Evolutionary conservation across 164 flowering plant genomes (phyloP).

Genomic region (Paratinospora sagittata): DNA sequence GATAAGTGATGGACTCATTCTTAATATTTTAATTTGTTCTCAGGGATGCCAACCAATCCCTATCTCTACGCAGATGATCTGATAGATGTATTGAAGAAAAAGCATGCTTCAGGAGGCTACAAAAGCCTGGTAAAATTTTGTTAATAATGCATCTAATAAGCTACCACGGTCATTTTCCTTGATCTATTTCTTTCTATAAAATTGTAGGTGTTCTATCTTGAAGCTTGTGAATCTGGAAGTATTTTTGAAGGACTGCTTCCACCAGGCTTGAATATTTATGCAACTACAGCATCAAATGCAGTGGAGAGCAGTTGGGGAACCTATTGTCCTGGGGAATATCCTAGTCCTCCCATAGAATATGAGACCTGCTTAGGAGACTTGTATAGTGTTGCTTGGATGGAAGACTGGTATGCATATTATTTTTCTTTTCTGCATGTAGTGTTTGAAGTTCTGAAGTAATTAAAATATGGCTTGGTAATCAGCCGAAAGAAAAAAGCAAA

Average conservation of each 20-base stretch:
- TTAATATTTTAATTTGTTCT: neutral
- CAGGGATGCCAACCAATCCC: conserved; percentile 59
- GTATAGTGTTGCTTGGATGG: conserved; percentile 95
- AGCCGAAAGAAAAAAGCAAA: neutral
- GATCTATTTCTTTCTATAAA: neutral
- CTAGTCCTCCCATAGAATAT: conserved; percentile 70
- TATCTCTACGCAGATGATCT: conserved; percentile 49
- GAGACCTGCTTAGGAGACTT: conserved; percentile 88
- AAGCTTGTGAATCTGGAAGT: conserved; percentile 96
- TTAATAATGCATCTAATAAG: neutral
- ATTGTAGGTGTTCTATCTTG: conserved; percentile 75
- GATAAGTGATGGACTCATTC: neutral
- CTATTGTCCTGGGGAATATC: conserved; percentile 74
- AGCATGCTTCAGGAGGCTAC: conserved; percentile 51
- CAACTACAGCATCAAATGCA: conserved; percentile 86
- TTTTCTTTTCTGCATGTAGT: neutral
- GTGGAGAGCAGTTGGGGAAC: conserved; percentile 88
- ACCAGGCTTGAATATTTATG: conserved; percentile 70
- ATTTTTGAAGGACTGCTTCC: conserved; percentile 92
- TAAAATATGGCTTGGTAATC: neutral
- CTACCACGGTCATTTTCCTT: neutral
- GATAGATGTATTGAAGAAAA: conserved; percentile 35
- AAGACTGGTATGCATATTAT: conserved; percentile 59
- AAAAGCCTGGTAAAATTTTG: conserved; percentile 42
- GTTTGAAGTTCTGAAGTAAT: neutral